Percentiles rank a stretch among this genome's conserved stretches.
These are phyloP conservation scores for Angomonas deanei DNA, from an alignment of 208 protist species.

Conservation along the genomic window DNA sequence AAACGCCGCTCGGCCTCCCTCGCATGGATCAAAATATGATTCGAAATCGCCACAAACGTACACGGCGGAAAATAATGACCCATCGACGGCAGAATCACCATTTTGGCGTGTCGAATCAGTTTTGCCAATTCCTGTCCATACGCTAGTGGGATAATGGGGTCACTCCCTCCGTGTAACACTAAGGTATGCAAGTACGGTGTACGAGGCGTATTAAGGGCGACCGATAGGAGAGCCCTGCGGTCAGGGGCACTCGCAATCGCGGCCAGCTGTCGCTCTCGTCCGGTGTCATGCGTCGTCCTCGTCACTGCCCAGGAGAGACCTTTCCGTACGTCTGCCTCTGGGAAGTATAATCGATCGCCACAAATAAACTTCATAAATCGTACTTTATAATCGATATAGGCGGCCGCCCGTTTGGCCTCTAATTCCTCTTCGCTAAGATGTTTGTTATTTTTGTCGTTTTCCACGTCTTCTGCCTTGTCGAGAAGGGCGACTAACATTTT, in stretches of 20 bases:
- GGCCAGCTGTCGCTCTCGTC: constrained; percentile 23
- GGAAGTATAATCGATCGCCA: constrained; percentile 24
- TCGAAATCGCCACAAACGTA: constrained; percentile 22
- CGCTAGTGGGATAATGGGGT: constrained; percentile 24
- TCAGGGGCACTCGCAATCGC: constrained; percentile 25
- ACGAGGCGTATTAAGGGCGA: not conserved
- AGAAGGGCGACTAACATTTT: not conserved
- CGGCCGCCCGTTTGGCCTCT: not conserved
- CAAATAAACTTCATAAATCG: constrained; percentile 7
- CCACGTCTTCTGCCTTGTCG: not conserved
- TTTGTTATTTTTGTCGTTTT: not conserved
- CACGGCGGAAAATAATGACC: constrained; percentile 32
- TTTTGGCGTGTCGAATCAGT: constrained; percentile 16
- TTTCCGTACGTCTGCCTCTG: constrained; percentile 24
- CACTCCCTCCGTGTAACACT: constrained; percentile 33
- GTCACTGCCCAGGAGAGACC: constrained; percentile 24
- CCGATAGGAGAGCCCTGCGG: constrained; percentile 10
- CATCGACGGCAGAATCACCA: constrained; percentile 41
- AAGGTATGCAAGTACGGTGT: constrained; percentile 12
- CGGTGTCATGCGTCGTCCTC: constrained; percentile 18
- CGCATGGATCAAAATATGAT: constrained; percentile 51
- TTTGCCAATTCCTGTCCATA: constrained; percentile 21
- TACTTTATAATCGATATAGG: not conserved
- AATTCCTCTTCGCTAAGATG: not conserved
- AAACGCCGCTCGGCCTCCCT: constrained; percentile 9